Base-by-base conservation (phyloP, 2,329 filamentous ascomycete genomes). In the Beauveria sp. region DNA sequence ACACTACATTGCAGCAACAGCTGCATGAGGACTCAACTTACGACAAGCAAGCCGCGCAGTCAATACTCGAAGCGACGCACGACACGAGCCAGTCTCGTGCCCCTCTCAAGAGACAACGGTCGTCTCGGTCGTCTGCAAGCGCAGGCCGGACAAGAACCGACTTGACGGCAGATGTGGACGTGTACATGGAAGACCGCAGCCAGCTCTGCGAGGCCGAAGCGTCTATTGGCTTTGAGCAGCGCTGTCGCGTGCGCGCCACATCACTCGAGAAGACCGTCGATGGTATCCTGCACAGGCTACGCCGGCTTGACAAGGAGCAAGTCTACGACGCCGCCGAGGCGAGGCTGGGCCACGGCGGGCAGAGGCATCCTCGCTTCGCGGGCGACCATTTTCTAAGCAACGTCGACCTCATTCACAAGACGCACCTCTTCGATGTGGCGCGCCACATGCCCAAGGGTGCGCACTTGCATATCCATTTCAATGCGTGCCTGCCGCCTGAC, bases 381-480 rank as follows among this genome's bases (percentile, higher is more conserved):
- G 80, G 80, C 28, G 83, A 85, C 66, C 84, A 86, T 69, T 88
- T 85, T 68, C 73, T 87, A 26, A 77, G 79, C 57, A 86, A 86
- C 66, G 70, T 77, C 50, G 71, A 79, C 59, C 71, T 83, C 46
- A 83, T 88, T 66, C 72, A 80, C 43, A 58, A 78, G 52, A 89
- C 88, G 9, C 72, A 75, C 49, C 69, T 91, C 16, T 84, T 86
- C 66, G 66, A 76, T 31, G 79, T 88, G 28, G 82, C 85, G 6
- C 75, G 75, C 38, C 69, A 72, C 62, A 82, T 89, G 77, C 89
- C 89, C 48, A 92, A 92, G 72, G 89, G 88, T 2, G 82, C 82
- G 0, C 86, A 91, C 69, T 76, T 91, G 26, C 89, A 92, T 71
- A 82, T 91, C 26, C 89, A 92, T 71, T 91, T 90, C 77, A 92